Percentiles rank a stretch among this genome's conserved stretches.
These are phyloP conservation scores for Cladophialophora chaetospira DNA, from an alignment of 2,329 filamentous ascomycete species.

Conservation along the genomic window DNA sequence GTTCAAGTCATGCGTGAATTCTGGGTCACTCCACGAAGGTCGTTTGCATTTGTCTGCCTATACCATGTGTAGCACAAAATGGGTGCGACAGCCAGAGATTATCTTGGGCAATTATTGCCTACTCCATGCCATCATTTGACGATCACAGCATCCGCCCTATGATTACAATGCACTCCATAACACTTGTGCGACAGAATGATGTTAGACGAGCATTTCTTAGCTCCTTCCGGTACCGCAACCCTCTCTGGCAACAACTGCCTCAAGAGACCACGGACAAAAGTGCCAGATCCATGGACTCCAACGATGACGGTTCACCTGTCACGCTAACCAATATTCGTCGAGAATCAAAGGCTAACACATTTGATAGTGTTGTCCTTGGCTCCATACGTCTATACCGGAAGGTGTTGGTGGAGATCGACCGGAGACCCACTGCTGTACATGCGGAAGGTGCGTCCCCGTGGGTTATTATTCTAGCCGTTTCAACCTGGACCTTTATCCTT, in stretches of 20 bases:
- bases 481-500: constrained; percentile 8
- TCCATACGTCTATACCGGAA: background rate
- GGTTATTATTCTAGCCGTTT: constrained; percentile 18
- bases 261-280: background rate
- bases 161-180: background rate
- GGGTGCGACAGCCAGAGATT: background rate
- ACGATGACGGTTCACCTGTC: background rate
- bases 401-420: background rate
- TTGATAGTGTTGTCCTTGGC: background rate
- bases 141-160: background rate
- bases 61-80: background rate
- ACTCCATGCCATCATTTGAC: background rate
- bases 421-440: constrained; percentile 4
- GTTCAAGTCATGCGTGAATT: background rate
- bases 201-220: background rate
- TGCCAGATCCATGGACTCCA: constrained; percentile 3
- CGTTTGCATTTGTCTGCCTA: background rate
- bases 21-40: background rate
- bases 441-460: constrained; percentile 14
- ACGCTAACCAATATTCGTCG: constrained; percentile 1
- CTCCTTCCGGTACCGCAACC: background rate
- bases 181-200: background rate
- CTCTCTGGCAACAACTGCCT: background rate
- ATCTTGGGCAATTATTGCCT: background rate
- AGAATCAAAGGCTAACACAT: constrained; percentile 4